Evolutionary conservation across 1,139 yeast genomes (phyloP).

Genomic region (Pneumocystis canis): DNA sequence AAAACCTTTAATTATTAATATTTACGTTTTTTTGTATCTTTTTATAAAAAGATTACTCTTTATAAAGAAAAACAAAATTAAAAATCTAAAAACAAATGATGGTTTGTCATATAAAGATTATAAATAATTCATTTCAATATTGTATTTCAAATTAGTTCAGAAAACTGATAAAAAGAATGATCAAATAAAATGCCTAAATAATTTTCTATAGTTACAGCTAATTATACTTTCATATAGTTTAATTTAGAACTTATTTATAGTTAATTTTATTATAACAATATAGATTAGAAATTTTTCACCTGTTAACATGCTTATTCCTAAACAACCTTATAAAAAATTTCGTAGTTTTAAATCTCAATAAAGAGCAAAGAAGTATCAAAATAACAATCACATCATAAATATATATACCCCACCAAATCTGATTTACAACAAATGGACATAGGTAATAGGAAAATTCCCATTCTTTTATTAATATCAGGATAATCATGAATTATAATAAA

Average conservation of each 20-base stretch:
- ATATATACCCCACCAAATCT: neutral
- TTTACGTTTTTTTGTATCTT: no score
- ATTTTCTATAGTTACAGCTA: neutral
- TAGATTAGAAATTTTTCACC: neutral
- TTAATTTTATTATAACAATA: neutral
- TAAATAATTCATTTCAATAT: no score
- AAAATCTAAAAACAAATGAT: neutral
- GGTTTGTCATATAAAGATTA: no score
- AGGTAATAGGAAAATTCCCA: neutral
- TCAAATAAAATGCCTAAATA: no score
- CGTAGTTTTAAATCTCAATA: neutral
- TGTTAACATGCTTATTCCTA: neutral
- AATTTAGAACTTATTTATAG: neutral
- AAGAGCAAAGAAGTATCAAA: neutral
- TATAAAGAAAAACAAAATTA: no score
- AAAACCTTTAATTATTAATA: no score
- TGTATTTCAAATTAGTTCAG: neutral
- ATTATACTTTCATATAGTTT: neutral
- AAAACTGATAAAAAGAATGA: no score
- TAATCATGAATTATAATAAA: neutral
- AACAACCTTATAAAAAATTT: neutral
- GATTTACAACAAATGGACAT: neutral
- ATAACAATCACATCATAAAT: neutral
- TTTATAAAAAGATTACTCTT: neutral
- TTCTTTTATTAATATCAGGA: neutral